Conservation (phyloP, 2,329 filamentous ascomycete species). For the Colletotrichum higginsianum region DNA sequence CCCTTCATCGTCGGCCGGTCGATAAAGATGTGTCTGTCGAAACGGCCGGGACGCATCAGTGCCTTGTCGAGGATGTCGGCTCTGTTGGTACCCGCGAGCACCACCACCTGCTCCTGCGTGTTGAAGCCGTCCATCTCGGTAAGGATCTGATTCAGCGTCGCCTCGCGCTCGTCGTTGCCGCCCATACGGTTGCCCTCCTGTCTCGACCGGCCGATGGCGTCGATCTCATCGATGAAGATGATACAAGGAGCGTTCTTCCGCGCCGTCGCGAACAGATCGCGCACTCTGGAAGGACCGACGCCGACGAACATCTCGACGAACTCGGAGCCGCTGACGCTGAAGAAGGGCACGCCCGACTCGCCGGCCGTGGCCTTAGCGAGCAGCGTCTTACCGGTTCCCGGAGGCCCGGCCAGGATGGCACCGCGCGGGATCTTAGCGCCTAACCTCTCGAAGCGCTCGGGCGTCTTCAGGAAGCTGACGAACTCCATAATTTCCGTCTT, state of each 20-base stretch:
- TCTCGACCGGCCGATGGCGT: slow-evolving; percentile 94
- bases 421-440: slow-evolving; percentile 98
- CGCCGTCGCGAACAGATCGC: slow-evolving; percentile 94
- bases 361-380: slow-evolving; percentile 97
- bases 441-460: slow-evolving; percentile 91
- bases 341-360: slow-evolving; percentile 97
- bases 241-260: slow-evolving; percentile 98
- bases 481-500: slow-evolving; percentile 99
- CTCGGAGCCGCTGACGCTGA: slow-evolving; percentile 97
- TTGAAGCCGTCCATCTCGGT: slow-evolving; percentile 99
- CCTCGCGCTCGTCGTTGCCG: slow-evolving; percentile 97
- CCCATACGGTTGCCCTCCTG: slow-evolving; percentile 79
- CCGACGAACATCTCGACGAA: slow-evolving; percentile 99
- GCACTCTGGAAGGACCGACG: slow-evolving; percentile 94
- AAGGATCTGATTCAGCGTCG: slow-evolving; percentile 96
- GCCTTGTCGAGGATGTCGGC: slow-evolving; percentile 96
- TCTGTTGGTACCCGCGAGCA: slow-evolving; percentile 96
- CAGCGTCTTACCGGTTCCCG: slow-evolving; percentile 97
- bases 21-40: slow-evolving; percentile 96
- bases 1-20: slow-evolving; percentile 97
- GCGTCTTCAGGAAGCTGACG: slow-evolving; percentile 95
- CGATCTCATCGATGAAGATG: slow-evolving; percentile 99
- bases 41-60: slow-evolving; percentile 92
- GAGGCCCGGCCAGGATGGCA: slow-evolving; percentile 96
- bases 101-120: slow-evolving; percentile 95